A percentile compares a stretch with the other conserved stretches of the same genome.
phyloP scores from a whole-genome alignment of 2,329 filamentous ascomycete species.

The Fusarium lyarnte region DNA sequence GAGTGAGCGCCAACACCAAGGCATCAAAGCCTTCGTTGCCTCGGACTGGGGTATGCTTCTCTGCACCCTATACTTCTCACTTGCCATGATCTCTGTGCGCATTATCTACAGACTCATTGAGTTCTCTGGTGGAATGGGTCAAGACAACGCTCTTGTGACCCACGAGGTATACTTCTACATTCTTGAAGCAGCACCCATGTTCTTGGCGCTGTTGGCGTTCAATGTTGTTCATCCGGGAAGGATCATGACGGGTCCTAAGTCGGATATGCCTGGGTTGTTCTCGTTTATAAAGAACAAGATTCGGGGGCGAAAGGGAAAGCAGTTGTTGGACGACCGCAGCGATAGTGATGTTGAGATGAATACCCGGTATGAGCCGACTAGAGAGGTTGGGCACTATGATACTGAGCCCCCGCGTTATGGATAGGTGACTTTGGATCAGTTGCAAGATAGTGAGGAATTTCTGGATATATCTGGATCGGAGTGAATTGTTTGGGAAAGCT shows the following conservation, averaged over 20 bases:
- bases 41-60: conserved; percentile 29
- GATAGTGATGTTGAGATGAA: conserved; percentile 29
- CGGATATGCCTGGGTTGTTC: conserved; percentile 35
- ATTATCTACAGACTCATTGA: conserved; percentile 66
- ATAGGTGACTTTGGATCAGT: fast-evolving
- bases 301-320: background rate
- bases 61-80: conserved; percentile 48
- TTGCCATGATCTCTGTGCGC: conserved; percentile 53
- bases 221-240: conserved; percentile 55
- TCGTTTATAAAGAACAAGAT: conserved; percentile 11
- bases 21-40: background rate
- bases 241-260: conserved; percentile 23
- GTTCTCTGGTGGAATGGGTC: conserved; percentile 54
- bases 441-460: background rate
- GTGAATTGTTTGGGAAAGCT: fast-evolving
- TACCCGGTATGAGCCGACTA: background rate
- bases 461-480: too few species aligned
- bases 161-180: conserved; percentile 59
- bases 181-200: conserved; percentile 57
- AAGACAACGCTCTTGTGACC: conserved; percentile 29
- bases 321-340: conserved; percentile 23
- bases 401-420: background rate
- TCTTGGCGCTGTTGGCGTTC: conserved; percentile 53
- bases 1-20: background rate
- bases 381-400: background rate